Base-by-base conservation (phyloP, 352 stramenopile species). In the Pythium brassicae region DNA sequence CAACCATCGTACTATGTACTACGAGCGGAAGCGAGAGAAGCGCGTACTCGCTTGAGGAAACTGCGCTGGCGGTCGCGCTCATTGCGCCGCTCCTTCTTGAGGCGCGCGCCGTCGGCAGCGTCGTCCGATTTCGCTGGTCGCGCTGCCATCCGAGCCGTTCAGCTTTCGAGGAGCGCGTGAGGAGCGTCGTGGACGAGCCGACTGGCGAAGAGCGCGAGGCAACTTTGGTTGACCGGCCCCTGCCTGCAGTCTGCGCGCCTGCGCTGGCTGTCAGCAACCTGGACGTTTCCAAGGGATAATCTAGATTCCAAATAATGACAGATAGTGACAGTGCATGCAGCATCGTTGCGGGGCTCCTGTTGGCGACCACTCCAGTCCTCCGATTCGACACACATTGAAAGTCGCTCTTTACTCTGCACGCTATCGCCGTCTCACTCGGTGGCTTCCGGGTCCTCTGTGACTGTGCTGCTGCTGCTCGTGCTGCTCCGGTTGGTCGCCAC, bases 1-100 rank as follows among this genome's bases (percentile, higher is more conserved):
- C n/a, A n/a, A n/a, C n/a, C n/a, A n/a, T n/a, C n/a, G n/a, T n/a
- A n/a, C n/a, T n/a, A n/a, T n/a, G n/a, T n/a, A n/a, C n/a, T n/a
- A n/a, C n/a, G n/a, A n/a, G n/a, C n/a, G n/a, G n/a, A n/a, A n/a
- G n/a, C n/a, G n/a, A n/a, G n/a, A n/a, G n/a, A n/a, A n/a, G 42
- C 2, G 27, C 59, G 39, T 56, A 86, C 76, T 50, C 76, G 68
- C 55, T 84, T 83, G 62, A 78, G 65, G 29, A 74, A 68, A 39
- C 65, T 83, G 57, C 72, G 74, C 46, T 75, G 66, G 47, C 77
- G 74, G 57, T 87, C 77, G 54, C 77, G 77, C 29, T 79, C 77
- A 60, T 87, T 87, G 53, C 77, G 74, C 4, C 66, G 62, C 50
- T 62, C 54, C 39, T 78, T 78, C 50, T 72, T 76, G 44, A 51